These are phyloP conservation scores for Diversispora epigaea DNA, from an alignment of 192 early-diverging fungal genomes.

Conservation along the genomic window DNA sequence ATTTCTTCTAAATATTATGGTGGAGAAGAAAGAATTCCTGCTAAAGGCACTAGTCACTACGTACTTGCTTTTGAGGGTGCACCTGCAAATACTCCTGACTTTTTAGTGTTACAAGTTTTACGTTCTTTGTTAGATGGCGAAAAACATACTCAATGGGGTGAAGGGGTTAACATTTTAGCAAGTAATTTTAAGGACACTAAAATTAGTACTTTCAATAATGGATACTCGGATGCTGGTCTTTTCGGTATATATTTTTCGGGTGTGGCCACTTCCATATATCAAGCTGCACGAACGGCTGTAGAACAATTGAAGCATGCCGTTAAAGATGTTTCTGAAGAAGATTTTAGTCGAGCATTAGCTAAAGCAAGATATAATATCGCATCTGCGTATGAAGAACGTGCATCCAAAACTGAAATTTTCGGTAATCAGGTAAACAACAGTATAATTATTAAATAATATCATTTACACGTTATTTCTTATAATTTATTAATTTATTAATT, in stretches of 20 bases:
- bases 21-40: constrained; percentile 80
- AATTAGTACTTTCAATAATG: constrained; percentile 74
- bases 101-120: constrained; percentile 65
- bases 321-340: constrained; percentile 48
- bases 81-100: constrained; percentile 56
- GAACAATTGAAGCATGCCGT: constrained; percentile 60
- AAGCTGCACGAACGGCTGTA: constrained; percentile 62
- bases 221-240: constrained; percentile 90
- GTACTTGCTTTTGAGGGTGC: constrained; percentile 82
- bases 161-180: constrained; percentile 64
- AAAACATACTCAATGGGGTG: constrained; percentile 61
- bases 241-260: constrained; percentile 79
- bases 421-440: constrained; percentile 42
- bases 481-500: constrained; percentile 36
- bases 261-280: constrained; percentile 54
- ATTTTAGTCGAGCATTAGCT: constrained; percentile 64
- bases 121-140: constrained; percentile 62
- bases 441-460: constrained; percentile 13
- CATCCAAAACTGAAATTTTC: constrained; percentile 48
- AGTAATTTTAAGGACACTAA: constrained; percentile 53
- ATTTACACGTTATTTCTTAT: constrained; percentile 32
- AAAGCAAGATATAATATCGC: constrained; percentile 62
- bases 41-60: constrained; percentile 59
- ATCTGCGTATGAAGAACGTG: constrained; percentile 46
- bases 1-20: constrained; percentile 73